Conservation (phyloP, 345 rosid genomes). For the Heritiera fomes region DNA sequence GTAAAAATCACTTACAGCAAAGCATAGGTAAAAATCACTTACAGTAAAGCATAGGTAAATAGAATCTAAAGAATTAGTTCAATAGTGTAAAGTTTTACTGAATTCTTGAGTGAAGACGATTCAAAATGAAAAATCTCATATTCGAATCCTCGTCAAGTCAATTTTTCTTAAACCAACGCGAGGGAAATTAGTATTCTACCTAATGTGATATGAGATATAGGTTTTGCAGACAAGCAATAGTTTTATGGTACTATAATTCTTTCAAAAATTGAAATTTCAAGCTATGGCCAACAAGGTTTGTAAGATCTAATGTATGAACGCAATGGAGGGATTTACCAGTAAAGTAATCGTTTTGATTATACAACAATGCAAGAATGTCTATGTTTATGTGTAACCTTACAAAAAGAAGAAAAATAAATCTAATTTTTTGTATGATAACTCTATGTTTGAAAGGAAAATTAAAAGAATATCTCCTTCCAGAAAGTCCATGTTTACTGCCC, state of each 20-base stretch:
- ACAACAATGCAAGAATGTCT: conserved; percentile 17
- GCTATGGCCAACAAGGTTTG: background rate
- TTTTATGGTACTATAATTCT: background rate
- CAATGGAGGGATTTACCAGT: background rate
- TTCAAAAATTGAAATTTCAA: background rate
- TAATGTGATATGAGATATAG: too few relatives aligned
- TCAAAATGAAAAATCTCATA: too few relatives aligned
- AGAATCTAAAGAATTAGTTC: too few relatives aligned
- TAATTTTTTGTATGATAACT: conserved; percentile 23
- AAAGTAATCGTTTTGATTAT: background rate
- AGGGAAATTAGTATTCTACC: too few relatives aligned
- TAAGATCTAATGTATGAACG: background rate
- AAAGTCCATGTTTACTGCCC: conserved; percentile 31
- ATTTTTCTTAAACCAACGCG: too few relatives aligned
- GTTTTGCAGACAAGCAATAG: background rate
- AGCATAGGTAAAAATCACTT: too few relatives aligned
- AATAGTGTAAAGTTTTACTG: too few relatives aligned
- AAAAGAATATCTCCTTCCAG: conserved; percentile 6
- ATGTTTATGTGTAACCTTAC: conserved; percentile 13
- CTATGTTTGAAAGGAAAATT: conserved; percentile 13
- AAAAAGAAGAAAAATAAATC: conserved; percentile 26
- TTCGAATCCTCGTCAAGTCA: too few relatives aligned
- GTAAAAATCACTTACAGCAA: background rate
- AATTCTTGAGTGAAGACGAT: too few relatives aligned
- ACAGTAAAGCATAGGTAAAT: too few relatives aligned